Base-by-base conservation (phyloP, 1,284 basidiomycete species). In the Erythrobasidium hasegawianum region DNA sequence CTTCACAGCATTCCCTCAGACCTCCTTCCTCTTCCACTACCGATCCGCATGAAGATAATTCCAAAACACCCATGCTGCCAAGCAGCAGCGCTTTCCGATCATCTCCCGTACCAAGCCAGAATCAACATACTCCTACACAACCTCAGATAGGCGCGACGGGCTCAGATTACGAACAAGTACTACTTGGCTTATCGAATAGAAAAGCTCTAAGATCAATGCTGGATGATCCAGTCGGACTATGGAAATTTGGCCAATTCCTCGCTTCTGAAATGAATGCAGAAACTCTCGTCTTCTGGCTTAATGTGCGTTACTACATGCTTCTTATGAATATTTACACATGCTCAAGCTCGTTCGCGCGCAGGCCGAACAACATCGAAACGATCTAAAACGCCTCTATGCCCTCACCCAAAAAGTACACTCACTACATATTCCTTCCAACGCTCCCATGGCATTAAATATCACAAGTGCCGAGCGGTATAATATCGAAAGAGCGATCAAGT, bases 231-330 rank as follows among this genome's bases (percentile, higher is more conserved):
- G 59, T 60, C 16, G 66, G 66, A n/a, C 29, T 68, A 40, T 65
- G 66, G 54, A 59, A 68, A 49, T 68, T 68, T 68, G 67, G 67
- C 39, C 64, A 64, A 22, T 68, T 68, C 57, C 57, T 68, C 18
- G 67, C 67, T 7, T 57, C 55, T 10, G 67, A 68, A 53, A 54
- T 68, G 57, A 62, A 57, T 24, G 67, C 67, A 22, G 67, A 68
- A 38, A 64, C 64, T 16, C 61, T 68, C 9, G 55, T 57, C 38
- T 68, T 68, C 41, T 68, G 67, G 67, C 59, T 62, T 14, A 59
- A 57, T 54, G 60, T 57, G 26, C 24, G 61, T 20, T 16, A 2
- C 14, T 11, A 26, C 33, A 5, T 33, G 11, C 11, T n/a, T n/a
- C n/a, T n/a, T n/a, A n/a, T n/a, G n/a, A n/a, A n/a, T n/a, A n/a